A percentile compares a stretch with the other conserved stretches of the same genome.
phyloP scores from a whole-genome alignment of 768 basidiomycete genomes.

The Trametopsis cervina region DNA sequence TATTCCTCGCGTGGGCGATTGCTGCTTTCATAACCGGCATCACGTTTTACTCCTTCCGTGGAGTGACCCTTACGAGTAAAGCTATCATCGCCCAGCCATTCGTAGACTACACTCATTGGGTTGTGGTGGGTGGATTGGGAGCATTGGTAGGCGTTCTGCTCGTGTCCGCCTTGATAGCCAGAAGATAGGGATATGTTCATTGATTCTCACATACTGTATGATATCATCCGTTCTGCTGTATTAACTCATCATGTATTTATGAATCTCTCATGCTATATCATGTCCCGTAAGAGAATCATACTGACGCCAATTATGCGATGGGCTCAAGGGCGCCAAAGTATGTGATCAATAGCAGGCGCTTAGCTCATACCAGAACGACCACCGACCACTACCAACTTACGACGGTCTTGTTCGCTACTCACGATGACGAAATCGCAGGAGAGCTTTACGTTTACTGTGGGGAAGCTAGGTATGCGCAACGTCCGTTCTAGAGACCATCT shows the following conservation, averaged over 20 bases:
- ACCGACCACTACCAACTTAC: neutral
- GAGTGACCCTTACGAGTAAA: constrained; percentile 33
- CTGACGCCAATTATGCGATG: no score
- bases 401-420: neutral
- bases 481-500: neutral
- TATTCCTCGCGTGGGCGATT: constrained; percentile 67
- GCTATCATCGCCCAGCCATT: constrained; percentile 36
- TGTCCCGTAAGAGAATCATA: no score
- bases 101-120: constrained; percentile 55
- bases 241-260: no score
- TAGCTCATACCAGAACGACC: no score
- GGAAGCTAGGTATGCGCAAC: constrained; percentile 73
- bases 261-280: no score
- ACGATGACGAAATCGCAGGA: constrained; percentile 32
- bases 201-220: neutral
- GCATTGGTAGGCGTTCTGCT: constrained; percentile 56
- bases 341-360: no score
- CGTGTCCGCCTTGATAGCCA: constrained; percentile 34
- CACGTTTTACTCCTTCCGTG: constrained; percentile 59
- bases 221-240: neutral
- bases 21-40: constrained; percentile 61
- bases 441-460: constrained; percentile 87
- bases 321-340: no score
- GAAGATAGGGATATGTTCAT: constrained; percentile 11
- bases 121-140: constrained; percentile 56